Evolutionary conservation across 495 filamentous ascomycete species (phyloP), one percentile per base, ranked within the genome.

Genomic region (Aspergillus kassunensis): DNA sequence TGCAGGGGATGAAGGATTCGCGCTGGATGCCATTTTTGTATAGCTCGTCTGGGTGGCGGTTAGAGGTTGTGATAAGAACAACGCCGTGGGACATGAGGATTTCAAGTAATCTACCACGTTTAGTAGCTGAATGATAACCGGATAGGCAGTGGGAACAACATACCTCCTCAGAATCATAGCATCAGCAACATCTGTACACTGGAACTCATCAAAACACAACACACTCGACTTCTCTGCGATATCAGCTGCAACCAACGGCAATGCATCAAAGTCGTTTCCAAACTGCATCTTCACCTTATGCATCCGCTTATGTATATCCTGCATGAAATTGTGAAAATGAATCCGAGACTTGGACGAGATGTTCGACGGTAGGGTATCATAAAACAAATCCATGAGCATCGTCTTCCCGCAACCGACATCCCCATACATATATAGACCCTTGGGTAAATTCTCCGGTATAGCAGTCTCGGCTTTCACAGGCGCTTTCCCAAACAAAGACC

Each of bases 271-370:
- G 66, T 98, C 90, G 61, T 85, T 89, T 6, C 93, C 95, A 66
- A 95, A 80, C 59, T 83, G 67, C 76, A 91, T 86, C 76, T 96
- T 96, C 63, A 95, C 85, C 58, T 81, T 79, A 70, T 98, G 93
- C 62, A 97, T 74, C 30, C 91, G 80, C 65, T 86, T 89, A 79
- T 98, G 93, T 53, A 97, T 89, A 70, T 95, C 89, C 70, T 98
- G 93, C 92, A 98, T 98, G 77, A 97, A 98, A 67, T 95, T 95
- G 74, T 97, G 90, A 72, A 98, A 98, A 74, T 98, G 93, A 57
- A 97, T 96, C 13, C 93, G 80, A n/a, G 87, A 95, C 76, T 95
- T 97, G 34, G 82, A 80, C 50, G 71, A 79, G 55, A 98, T 90
- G 59, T 87, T 84, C 12, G 73, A 61, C 4, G 93, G 93, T 44